Percentiles rank a stretch among this genome's conserved stretches.
Conservation (phyloP, 2,329 filamentous ascomycete genomes). For the Penicillium aurantiogriseum region DNA sequence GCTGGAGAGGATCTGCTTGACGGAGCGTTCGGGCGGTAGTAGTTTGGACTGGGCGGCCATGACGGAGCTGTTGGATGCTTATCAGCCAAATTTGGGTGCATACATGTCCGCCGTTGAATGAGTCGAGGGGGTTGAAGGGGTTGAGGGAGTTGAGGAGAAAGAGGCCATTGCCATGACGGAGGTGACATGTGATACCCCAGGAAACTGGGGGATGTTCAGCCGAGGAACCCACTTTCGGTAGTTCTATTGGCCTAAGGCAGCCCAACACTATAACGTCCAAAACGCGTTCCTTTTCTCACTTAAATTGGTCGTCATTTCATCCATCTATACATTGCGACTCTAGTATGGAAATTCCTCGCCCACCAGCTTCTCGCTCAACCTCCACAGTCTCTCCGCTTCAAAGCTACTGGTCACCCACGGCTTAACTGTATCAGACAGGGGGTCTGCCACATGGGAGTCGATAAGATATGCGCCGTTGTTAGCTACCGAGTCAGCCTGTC, state of each 20-base stretch:
- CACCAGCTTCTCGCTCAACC: constrained; percentile 47
- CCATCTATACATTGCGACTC: neutral
- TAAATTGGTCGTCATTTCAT: too few relatives aligned
- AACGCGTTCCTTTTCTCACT: too few relatives aligned
- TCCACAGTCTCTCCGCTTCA: constrained; percentile 47
- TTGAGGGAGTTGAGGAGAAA: constrained; percentile 2
- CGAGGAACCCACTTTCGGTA: constrained; percentile 16
- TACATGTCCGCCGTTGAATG: constrained; percentile 17
- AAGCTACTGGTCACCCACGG: constrained; percentile 25
- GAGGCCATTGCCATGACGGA: constrained; percentile 11
- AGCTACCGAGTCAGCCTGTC: constrained; percentile 14
- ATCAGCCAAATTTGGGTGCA: constrained; percentile 20
- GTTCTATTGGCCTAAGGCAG: neutral
- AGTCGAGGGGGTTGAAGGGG: neutral
- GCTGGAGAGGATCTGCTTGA: constrained; percentile 64
- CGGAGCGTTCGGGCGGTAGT: constrained; percentile 60
- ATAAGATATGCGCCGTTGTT: constrained; percentile 41
- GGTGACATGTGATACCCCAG: constrained; percentile 28
- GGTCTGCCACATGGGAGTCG: constrained; percentile 43
- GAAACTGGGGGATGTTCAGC: constrained; percentile 20
- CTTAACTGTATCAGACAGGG: constrained; percentile 34
- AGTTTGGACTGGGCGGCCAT: constrained; percentile 80
- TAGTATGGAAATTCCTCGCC: constrained; percentile 37
- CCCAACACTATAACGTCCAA: neutral
- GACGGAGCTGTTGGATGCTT: constrained; percentile 17